Percentiles rank a stretch among this genome's conserved stretches.
These are phyloP conservation scores for Ophiostoma ips DNA, from an alignment of 2,329 filamentous ascomycete genomes.

Conservation along the genomic window DNA sequence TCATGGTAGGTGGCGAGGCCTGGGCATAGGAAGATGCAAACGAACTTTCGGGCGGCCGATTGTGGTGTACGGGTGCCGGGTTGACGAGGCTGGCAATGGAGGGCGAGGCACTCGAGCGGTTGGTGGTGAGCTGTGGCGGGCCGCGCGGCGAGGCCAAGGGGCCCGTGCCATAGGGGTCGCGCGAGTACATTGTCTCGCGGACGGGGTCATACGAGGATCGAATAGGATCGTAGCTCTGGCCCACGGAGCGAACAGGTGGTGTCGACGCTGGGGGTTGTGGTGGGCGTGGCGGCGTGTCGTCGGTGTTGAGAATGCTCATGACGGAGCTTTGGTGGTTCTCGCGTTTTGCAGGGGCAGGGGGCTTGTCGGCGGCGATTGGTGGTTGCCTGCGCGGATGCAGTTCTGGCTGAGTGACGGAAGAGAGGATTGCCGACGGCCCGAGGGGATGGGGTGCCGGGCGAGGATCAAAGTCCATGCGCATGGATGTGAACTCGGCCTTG, in stretches of 20 bases:
- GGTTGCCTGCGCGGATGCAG: slow-evolving; percentile 9
- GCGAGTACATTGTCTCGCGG: slow-evolving; percentile 44
- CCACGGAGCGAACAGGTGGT: slow-evolving; percentile 46
- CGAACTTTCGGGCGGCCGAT: slow-evolving; percentile 20
- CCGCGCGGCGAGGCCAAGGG: slow-evolving; percentile 38
- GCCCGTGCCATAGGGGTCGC: slow-evolving; percentile 33
- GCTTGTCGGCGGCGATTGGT: slow-evolving; percentile 23
- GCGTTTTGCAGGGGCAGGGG: slow-evolving; percentile 30
- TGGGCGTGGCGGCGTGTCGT: slow-evolving; percentile 30
- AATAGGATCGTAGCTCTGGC: slow-evolving; percentile 82
- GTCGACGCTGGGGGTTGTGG: slow-evolving; percentile 19
- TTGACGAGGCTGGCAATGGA: slow-evolving; percentile 87
- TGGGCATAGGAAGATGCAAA: slow-evolving; percentile 13
- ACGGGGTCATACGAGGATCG: slow-evolving; percentile 56
- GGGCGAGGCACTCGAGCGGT: slow-evolving; percentile 75
- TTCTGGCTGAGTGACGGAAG: slow-evolving; percentile 17
- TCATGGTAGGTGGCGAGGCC: slow-evolving; percentile 21
- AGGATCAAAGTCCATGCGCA: slow-evolving; percentile 22
- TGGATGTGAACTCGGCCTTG: slow-evolving; percentile 25
- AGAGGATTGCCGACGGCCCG: slow-evolving; percentile 9
- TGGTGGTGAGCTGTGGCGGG: slow-evolving; percentile 38
- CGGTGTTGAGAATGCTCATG: slow-evolving; percentile 42
- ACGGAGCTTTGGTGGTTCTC: slow-evolving; percentile 38
- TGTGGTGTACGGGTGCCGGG: slow-evolving; percentile 23
- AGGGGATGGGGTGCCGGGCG: slow-evolving; percentile 17